Percentiles rank a stretch among this genome's conserved stretches.
These are phyloP conservation scores for Puccinia novopanici DNA, from an alignment of 1,284 basidiomycete species.

Conservation along the genomic window DNA sequence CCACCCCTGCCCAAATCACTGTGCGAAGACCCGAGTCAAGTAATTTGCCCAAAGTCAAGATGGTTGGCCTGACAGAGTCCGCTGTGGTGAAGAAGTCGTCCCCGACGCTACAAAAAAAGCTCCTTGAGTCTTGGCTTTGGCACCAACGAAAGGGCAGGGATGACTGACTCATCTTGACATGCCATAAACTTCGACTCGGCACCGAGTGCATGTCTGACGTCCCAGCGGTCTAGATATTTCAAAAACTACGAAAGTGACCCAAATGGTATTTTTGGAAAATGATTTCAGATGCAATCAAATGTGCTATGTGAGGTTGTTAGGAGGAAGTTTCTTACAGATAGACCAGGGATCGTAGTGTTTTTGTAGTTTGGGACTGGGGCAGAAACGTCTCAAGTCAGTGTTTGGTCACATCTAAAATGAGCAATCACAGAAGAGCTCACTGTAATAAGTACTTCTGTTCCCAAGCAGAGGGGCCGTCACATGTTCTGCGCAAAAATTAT, in stretches of 20 bases:
- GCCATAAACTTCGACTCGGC: constrained; percentile 33
- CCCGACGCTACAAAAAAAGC: constrained; percentile 10
- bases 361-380: not conserved
- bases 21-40: constrained; percentile 43
- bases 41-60: constrained; percentile 29
- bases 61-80: constrained; percentile 23
- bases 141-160: not conserved
- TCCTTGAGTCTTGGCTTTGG: not conserved
- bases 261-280: too few relatives aligned
- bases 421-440: constrained; percentile 5
- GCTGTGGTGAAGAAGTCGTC: constrained; percentile 37
- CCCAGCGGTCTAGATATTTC: constrained; percentile 37
- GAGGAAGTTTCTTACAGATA: constrained; percentile 3
- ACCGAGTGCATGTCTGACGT: constrained; percentile 36
- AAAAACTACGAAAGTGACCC: constrained; percentile 37
- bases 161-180: constrained; percentile 42
- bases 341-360: constrained; percentile 20
- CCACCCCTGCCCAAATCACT: constrained; percentile 50
- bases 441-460: constrained; percentile 39
- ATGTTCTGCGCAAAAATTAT: constrained; percentile 22
- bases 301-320: not conserved
- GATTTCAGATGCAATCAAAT: not conserved
- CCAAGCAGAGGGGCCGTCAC: constrained; percentile 22
- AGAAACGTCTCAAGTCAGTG: not conserved
- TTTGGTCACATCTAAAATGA: not conserved